Conservation (phyloP, 140 eudicot genomes). For the Oenanthe javanica region DNA sequence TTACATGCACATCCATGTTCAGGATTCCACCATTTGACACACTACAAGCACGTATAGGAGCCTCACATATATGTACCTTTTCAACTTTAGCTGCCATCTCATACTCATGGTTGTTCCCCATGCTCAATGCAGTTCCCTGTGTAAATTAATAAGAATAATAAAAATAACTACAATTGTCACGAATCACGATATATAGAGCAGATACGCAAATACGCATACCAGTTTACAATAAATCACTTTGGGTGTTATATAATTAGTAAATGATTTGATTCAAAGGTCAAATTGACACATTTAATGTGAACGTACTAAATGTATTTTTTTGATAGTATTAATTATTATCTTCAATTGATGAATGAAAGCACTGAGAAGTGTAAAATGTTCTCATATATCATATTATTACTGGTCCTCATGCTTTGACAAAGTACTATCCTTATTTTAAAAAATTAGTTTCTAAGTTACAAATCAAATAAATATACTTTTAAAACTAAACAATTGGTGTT, state of each 20-base stretch:
- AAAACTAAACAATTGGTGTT: not conserved
- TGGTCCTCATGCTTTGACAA: not conserved
- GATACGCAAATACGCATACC: not conserved
- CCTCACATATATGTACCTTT: slow-evolving; percentile 37
- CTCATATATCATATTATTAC: not conserved
- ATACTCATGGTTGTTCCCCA: slow-evolving; percentile 72
- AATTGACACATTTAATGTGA: not conserved
- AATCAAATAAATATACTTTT: not conserved
- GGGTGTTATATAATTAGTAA: not conserved
- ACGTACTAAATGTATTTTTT: not conserved
- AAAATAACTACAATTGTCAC: not conserved
- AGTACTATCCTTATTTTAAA: not conserved
- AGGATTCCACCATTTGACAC: slow-evolving; percentile 13
- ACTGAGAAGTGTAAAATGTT: not conserved
- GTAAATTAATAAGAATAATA: slow-evolving; percentile 1
- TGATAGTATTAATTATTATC: not conserved
- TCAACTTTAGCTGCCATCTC: slow-evolving; percentile 94
- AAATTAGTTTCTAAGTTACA: not conserved
- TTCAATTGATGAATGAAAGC: not conserved
- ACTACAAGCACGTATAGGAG: slow-evolving; percentile 1
- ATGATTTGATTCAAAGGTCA: not conserved
- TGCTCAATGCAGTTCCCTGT: slow-evolving; percentile 56
- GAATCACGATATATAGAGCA: not conserved
- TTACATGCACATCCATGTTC: not conserved
- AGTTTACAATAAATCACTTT: slow-evolving; percentile 9